Percentiles rank a stretch among this genome's conserved stretches.
phyloP scores from a whole-genome alignment of 2,329 filamentous ascomycete species.

The Falciphora oryzae region DNA sequence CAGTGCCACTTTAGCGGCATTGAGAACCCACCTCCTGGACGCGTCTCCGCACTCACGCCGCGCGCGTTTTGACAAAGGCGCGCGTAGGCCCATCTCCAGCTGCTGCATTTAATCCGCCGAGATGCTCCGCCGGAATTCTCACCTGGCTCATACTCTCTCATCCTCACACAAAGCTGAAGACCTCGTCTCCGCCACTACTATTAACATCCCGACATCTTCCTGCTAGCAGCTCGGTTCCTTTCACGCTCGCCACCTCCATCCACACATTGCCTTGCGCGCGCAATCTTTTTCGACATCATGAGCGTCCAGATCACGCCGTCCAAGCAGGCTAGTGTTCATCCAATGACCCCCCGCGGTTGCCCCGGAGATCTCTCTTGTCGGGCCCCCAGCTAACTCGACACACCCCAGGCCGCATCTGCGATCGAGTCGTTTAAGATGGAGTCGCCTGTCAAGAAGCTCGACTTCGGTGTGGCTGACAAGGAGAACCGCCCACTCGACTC shows the following conservation, averaged over 20 bases:
- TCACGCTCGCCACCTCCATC: background rate
- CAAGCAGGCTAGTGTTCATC: conserved; percentile 22
- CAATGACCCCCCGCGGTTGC: conserved; percentile 16
- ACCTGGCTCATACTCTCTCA: background rate
- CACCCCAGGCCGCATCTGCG: conserved; percentile 69
- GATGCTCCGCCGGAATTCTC: background rate
- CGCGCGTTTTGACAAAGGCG: background rate
- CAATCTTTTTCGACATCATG: background rate
- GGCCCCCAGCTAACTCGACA: conserved; percentile 25
- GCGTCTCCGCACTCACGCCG: background rate
- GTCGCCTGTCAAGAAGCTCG: conserved; percentile 84
- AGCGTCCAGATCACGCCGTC: conserved; percentile 21
- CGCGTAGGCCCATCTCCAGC: background rate
- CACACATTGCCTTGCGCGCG: background rate
- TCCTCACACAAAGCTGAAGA: background rate
- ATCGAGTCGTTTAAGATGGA: conserved; percentile 91
- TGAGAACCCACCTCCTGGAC: background rate
- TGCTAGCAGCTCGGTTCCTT: background rate
- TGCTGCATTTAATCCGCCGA: background rate
- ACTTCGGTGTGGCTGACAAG: conserved; percentile 70
- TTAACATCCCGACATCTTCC: background rate
- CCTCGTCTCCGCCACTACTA: background rate
- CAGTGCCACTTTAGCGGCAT: background rate
- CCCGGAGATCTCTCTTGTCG: background rate
- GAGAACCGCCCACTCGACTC: conserved; percentile 63